Evolutionary conservation across 2,329 filamentous ascomycete genomes (phyloP).

Genomic region (Tolypocladium sp.): DNA sequence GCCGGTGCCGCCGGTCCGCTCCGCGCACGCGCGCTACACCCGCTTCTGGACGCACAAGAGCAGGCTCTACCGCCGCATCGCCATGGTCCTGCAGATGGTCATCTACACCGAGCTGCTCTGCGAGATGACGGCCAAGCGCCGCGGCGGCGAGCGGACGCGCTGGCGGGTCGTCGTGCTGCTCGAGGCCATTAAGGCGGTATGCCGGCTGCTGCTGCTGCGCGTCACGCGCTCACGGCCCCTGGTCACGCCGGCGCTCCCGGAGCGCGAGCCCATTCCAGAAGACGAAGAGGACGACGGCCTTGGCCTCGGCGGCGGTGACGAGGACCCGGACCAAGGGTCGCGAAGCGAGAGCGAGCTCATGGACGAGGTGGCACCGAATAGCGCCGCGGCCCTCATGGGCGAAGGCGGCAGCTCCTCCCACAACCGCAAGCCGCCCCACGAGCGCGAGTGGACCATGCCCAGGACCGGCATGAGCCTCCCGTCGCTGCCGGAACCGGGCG

Average conservation of each 20-base stretch:
- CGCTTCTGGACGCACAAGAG: conserved; percentile 56
- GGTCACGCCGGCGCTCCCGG: conserved; percentile 74
- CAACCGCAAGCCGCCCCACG: conserved; percentile 24
- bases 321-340: conserved; percentile 27
- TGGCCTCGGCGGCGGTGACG: conserved; percentile 24
- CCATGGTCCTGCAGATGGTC: conserved; percentile 76
- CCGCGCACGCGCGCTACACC: conserved; percentile 56
- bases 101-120: conserved; percentile 94
- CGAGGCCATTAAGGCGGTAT: conserved; percentile 79
- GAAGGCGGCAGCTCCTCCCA: neutral
- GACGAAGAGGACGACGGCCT: conserved; percentile 31
- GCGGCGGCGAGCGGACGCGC: conserved; percentile 65
- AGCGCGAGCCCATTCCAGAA: conserved; percentile 67
- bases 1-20: conserved; percentile 43
- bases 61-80: conserved; percentile 69
- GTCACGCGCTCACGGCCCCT: conserved; percentile 77
- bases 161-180: conserved; percentile 84
- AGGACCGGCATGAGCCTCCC: conserved; percentile 81
- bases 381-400: conserved; percentile 9
- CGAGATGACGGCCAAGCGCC: conserved; percentile 91
- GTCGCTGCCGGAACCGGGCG: conserved; percentile 67
- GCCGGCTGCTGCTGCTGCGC: conserved; percentile 68
- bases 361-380: conserved; percentile 27
- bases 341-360: conserved; percentile 32
- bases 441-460: conserved; percentile 81